phyloP scores from a whole-genome alignment of 139 green algal species.

The Auxenochlorella protothecoides region DNA sequence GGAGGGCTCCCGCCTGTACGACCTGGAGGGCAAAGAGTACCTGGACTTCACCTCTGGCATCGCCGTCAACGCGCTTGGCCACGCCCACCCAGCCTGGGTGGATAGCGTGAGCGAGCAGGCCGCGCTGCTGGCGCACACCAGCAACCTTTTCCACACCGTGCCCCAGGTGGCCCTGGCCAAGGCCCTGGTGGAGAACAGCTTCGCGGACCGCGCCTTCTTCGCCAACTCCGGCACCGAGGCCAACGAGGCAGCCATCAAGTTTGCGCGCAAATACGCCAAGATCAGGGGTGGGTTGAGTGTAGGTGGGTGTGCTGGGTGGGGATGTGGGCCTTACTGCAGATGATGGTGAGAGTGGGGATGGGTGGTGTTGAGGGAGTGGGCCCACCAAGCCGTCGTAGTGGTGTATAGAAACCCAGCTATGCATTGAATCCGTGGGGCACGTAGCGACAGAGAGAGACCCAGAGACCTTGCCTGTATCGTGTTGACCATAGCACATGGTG shows the following conservation, averaged over 20 bases:
- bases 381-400: too few species aligned
- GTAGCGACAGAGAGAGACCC: neutral
- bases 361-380: neutral
- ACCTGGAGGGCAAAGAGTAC: slow-evolving; percentile 77
- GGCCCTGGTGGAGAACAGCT: slow-evolving; percentile 74
- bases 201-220: slow-evolving; percentile 94
- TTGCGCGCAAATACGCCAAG: slow-evolving; percentile 86
- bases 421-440: too few species aligned
- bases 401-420: too few species aligned
- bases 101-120: slow-evolving; percentile 73
- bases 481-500: neutral
- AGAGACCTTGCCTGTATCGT: neutral
- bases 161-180: slow-evolving; percentile 81
- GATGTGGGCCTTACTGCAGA: neutral
- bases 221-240: slow-evolving; percentile 96
- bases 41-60: slow-evolving; percentile 95
- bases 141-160: slow-evolving; percentile 94
- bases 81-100: slow-evolving; percentile 78
- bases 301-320: too few species aligned
- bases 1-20: slow-evolving; percentile 67
- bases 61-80: slow-evolving; percentile 92
- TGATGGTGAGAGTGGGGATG: neutral
- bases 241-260: slow-evolving; percentile 99
- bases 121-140: slow-evolving; percentile 70
- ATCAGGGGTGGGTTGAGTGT: slow-evolving; percentile 27